Conservation (phyloP, 352 stramenopile species). For the Globisporangium ultimum region DNA sequence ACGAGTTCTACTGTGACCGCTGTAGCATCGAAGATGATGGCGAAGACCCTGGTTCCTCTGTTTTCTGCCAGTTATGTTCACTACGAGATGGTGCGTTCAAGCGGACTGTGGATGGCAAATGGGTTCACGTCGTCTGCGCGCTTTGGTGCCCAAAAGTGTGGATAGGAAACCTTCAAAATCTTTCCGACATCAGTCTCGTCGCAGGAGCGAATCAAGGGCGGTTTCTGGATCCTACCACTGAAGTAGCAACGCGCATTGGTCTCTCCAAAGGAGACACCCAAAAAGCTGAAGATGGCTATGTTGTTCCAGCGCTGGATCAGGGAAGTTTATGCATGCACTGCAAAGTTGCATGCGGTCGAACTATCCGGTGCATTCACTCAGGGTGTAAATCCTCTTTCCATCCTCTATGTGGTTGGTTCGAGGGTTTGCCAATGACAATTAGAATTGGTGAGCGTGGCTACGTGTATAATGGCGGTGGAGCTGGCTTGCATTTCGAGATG, state of each 20-base stretch:
- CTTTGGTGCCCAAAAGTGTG: slow-evolving; percentile 86
- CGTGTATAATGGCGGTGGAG: slow-evolving; percentile 69
- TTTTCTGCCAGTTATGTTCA: slow-evolving; percentile 88
- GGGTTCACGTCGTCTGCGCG: slow-evolving; percentile 88
- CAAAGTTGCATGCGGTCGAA: slow-evolving; percentile 71
- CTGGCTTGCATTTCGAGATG: slow-evolving; percentile 69
- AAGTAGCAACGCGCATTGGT: slow-evolving; percentile 43
- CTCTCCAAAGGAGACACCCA: slow-evolving; percentile 11
- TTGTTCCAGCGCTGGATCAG: slow-evolving; percentile 20
- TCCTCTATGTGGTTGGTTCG: slow-evolving; percentile 84
- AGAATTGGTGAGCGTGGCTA: slow-evolving; percentile 40
- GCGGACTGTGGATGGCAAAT: slow-evolving; percentile 79
- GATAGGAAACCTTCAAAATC: slow-evolving; percentile 76
- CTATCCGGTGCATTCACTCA: slow-evolving; percentile 55
- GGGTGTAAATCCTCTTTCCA: slow-evolving; percentile 71
- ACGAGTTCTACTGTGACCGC: slow-evolving; percentile 88
- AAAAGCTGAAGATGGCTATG: slow-evolving; percentile 10
- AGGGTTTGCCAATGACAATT: slow-evolving; percentile 73
- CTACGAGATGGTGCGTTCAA: slow-evolving; percentile 85
- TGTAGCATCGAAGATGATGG: slow-evolving; percentile 59
- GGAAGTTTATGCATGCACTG: slow-evolving; percentile 68
- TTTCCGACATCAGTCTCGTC: slow-evolving; percentile 77
- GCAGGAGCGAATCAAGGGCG: slow-evolving; percentile 31
- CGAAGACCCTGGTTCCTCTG: slow-evolving; percentile 39
- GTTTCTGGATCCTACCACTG: slow-evolving; percentile 54